Conservation (phyloP, 495 filamentous ascomycete genomes). For the Letharia columbiana region DNA sequence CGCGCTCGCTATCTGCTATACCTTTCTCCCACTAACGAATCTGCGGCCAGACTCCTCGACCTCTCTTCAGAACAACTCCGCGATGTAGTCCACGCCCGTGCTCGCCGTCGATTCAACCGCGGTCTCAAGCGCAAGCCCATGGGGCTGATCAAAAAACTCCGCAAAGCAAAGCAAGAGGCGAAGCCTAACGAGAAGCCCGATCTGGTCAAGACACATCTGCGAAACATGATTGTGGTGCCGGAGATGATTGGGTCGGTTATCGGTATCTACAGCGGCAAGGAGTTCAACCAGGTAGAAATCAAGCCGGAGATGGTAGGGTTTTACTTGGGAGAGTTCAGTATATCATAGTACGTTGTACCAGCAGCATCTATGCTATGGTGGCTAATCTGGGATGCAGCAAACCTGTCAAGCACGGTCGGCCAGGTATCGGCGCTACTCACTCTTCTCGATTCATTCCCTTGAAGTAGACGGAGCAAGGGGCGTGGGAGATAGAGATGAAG, state of each 20-base stretch:
- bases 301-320: conserved; percentile 99
- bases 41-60: conserved; percentile 73
- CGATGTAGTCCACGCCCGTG: conserved; percentile 97
- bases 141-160: conserved; percentile 99
- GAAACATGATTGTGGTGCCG: conserved; percentile 97
- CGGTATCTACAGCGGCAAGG: conserved; percentile 99
- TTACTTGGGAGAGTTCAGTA: conserved; percentile 98
- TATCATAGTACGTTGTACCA: conserved; percentile 80
- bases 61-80: conserved; percentile 97
- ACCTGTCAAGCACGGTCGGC: conserved; percentile 99
- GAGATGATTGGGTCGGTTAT: conserved; percentile 99
- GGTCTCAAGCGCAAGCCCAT: conserved; percentile 99
- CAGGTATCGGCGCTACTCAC: conserved; percentile 99
- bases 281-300: conserved; percentile 99
- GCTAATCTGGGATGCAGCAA: conserved; percentile 54
- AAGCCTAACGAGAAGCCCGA: conserved; percentile 99
- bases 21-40: conserved; percentile 27
- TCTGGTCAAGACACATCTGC: conserved; percentile 96
- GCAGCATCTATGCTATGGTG: conserved; percentile 1
- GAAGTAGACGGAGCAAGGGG: conserved; percentile 59
- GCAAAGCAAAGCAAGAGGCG: conserved; percentile 99
- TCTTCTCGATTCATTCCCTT: conserved; percentile 99
- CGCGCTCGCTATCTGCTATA: conserved; percentile 36
- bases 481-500: conserved; percentile 1
- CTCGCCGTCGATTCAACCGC: conserved; percentile 97